Conservation (phyloP, 1,139 yeast species). For the Candida pseudoviswanathii region DNA sequence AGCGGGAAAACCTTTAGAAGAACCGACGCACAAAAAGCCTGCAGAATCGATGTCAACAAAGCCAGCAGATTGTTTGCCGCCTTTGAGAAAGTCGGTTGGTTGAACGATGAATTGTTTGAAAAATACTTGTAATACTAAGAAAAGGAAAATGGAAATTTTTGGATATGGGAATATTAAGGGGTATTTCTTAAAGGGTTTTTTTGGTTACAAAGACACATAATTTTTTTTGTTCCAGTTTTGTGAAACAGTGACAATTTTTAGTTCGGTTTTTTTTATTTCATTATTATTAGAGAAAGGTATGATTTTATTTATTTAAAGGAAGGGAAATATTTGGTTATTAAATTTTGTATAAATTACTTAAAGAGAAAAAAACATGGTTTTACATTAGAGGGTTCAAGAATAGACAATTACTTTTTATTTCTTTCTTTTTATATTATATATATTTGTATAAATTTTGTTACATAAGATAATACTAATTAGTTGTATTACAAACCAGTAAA, state of each 20-base stretch:
- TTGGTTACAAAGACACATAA: not conserved
- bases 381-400: slow-evolving; percentile 5
- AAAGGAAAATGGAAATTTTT: not conserved
- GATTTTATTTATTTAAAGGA: slow-evolving; percentile 1
- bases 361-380: not conserved
- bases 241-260: not conserved
- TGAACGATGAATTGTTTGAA: slow-evolving; percentile 72
- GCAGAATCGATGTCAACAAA: slow-evolving; percentile 95
- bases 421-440: slow-evolving; percentile 1
- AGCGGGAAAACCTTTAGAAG: slow-evolving; percentile 86
- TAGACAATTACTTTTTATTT: slow-evolving; percentile 4
- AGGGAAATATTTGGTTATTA: slow-evolving; percentile 5
- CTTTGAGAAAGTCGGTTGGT: slow-evolving; percentile 95
- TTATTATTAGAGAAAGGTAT: slow-evolving; percentile 2
- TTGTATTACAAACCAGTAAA: not conserved
- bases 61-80: slow-evolving; percentile 93
- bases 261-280: not conserved
- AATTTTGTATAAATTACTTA: slow-evolving; percentile 2
- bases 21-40: slow-evolving; percentile 97
- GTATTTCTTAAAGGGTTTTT: slow-evolving; percentile 1
- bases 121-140: slow-evolving; percentile 32
- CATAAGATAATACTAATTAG: not conserved
- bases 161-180: not conserved
- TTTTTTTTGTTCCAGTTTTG: not conserved
- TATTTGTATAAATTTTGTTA: slow-evolving; percentile 2